Base-by-base conservation (phyloP, 192 early-diverging fungal genomes). In the Lobosporangium transversale region DNA sequence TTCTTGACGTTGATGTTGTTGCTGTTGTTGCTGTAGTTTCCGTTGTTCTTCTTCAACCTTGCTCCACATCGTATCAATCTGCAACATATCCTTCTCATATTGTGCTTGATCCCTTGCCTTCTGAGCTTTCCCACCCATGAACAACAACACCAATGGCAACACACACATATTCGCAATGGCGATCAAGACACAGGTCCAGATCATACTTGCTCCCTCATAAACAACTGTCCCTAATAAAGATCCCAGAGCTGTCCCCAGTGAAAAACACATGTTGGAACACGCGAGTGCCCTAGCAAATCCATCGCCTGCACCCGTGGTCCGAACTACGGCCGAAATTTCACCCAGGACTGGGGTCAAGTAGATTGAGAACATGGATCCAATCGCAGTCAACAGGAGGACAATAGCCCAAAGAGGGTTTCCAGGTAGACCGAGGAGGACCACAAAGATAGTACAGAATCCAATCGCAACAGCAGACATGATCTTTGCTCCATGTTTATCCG, bases 231-330 rank as follows among this genome's bases (percentile, higher is more conserved):
- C 69, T 33, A 71, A 30, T 45, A 71, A 43, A 1, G 69, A 54
- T 12, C 69, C 69, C 4, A 31, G 51, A 8, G 58, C 61, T 60
- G 63, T 71, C 2, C 69, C 69, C 26, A 71, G 21, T 1, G 60
- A 63, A 54, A 78, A 84, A 14, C 68, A 71, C 32, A 79, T 76
- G 67, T 84, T 84, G 55, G 82, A 81, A 21, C 81, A 27, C 11
- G 79, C 78, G 66, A 79, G 81, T 6, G 78, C 74, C 15, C 70
- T 55, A 21, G 83, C 83, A 20, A 81, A 70, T 14, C 83, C 83
- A 60, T 81, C 80, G 2, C 66, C 51, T 3, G 63, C 68, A 30
- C 74, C 75, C 24, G 73, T 76, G 5, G 56, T 29, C 8, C 63
- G 69, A 14, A 82, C 80, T 4, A 80, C 79, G 1, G 61, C 58